Evolutionary conservation across 1,284 basidiomycete genomes (phyloP).

Genomic region (Cutaneotrichosporon mucoides): DNA sequence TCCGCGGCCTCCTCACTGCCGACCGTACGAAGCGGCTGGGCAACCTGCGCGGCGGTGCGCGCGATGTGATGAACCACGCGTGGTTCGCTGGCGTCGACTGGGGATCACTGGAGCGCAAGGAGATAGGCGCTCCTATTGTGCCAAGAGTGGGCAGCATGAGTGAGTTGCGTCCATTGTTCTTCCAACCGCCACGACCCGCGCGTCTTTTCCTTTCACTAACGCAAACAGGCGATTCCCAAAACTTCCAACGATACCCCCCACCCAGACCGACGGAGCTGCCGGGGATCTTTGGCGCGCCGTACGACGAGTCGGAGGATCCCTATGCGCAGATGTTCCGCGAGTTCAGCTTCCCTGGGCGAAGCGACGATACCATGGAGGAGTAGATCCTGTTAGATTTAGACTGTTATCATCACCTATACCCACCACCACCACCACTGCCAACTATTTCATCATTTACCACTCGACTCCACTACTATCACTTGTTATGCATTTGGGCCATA

Average conservation of each 20-base stretch:
- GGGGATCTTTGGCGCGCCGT: conserved; percentile 45
- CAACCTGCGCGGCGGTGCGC: conserved; percentile 52
- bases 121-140: conserved; percentile 53
- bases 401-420: not conserved
- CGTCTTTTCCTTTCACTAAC: not conserved
- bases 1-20: conserved; percentile 50
- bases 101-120: conserved; percentile 48
- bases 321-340: conserved; percentile 43
- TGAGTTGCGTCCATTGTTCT: conserved; percentile 22
- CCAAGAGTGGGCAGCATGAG: conserved; percentile 51
- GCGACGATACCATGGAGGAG: conserved; percentile 14
- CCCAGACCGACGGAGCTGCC: conserved; percentile 48
- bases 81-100: conserved; percentile 55
- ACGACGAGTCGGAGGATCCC: conserved; percentile 38
- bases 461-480: not conserved
- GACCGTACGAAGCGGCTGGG: conserved; percentile 52
- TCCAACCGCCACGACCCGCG: not conserved
- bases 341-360: conserved; percentile 30
- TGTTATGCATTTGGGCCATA: not conserved
- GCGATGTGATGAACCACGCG: conserved; percentile 52
- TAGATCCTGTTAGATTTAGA: conserved; percentile 1
- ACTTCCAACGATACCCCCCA: conserved; percentile 50
- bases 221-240: conserved; percentile 47
- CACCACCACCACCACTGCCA: not conserved
- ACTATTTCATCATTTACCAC: not conserved